Base-by-base conservation (phyloP, 768 basidiomycete genomes). In the Hemileccinum rubropunctum region DNA sequence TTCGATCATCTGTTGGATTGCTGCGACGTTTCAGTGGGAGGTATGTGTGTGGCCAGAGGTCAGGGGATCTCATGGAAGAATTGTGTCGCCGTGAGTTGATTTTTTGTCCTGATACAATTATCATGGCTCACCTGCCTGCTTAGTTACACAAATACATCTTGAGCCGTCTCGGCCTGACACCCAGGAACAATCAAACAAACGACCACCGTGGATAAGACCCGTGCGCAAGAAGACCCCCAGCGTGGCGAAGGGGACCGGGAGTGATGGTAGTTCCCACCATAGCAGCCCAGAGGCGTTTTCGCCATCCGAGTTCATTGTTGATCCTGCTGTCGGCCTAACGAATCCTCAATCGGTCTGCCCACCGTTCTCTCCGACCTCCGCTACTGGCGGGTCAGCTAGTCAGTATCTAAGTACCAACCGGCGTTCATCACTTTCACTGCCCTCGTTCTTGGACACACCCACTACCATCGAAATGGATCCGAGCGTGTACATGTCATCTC, bases 61-160 rank as follows among this genome's bases (percentile, higher is more conserved):
- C 88, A 40, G 91, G 92, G 26, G 94, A 95, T 69, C 77, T 95
- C 37, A 87, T 97, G 79, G 93, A 95, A 63, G 94, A 95, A 67
- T 94, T 95, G 67, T 95, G 94, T 72, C 83, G 93, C 65, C 70
- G 91, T 86, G 54, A 67, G 74, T 74, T 14, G n/a, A 46, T 52
- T 36, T 48, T 18, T 15, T 27, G 8, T 21, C 26, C 27, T 39
- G 35, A 32, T 42, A 18, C 21, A 20, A 42, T 26, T 27, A 39
- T 45, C 27, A 39, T 48, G 46, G 26, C 61, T 57, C 11, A 63
- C 41, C 38, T 45, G 4, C 47, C 50, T 47, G 38, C 23, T 55
- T 58, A 88, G 85, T 88, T 59, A 91, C 91, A 3, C 85, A 89
- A 63, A 92, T 94, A 54, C 91, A 93, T 41, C 78, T 95, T 42